Evolutionary conservation across 345 rosid genomes (phyloP), one percentile per base, ranked within the genome.

Genomic region (Iberis pinnata): DNA sequence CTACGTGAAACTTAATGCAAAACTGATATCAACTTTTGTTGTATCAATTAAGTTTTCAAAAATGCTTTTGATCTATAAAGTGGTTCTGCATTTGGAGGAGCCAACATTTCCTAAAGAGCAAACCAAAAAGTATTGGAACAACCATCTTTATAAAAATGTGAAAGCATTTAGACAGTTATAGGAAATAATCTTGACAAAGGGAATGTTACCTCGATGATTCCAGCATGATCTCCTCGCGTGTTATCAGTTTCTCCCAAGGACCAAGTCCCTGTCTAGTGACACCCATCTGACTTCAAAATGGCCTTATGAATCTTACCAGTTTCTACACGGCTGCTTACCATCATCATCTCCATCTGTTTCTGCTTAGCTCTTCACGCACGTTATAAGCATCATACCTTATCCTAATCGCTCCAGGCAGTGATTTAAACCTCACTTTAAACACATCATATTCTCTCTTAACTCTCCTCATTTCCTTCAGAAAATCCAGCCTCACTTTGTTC

Each of bases 261-360:
- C 95, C 89, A 86, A 49, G 89, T 82, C 49, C 95, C 95, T 18
- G 95, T 85, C 87, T 89, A 85, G 32, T 78, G 95, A 63, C 89
- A 78, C 9, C 87, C 83, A 74, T 82, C 95, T 19, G 89, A 78
- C 89, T 80, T 82, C 95, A 89, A 85, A 35, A 83, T 82, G 43
- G 89, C 95, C 71, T 75, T 82, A 1, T 73, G 66, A 20, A 80
- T 57, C 58, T 70, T 76, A 12, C 69, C 29, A 20, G 69, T 32
- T 43, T 80, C n/a, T n/a, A n/a, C 58, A 43, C 51, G 60, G 60
- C 60, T 66, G 31, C 51, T 70, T 47, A 80, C 81, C 69, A 56
- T 68, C 60, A 43, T 56, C 58, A 41, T 49, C 46, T 81, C 82
- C 78, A 80, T 75, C 37, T 81, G 94, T 32, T 78, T 80, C 76